These are phyloP conservation scores for cucumber (Cucumis sativus) DNA, from an alignment of 306 rosid species.

Conservation along the genomic window Cucumber_9930_V3 NC_026659.2:3162501-3163000, in stretches of 20 bases:
- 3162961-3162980: slow-evolving; percentile 1
- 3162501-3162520: slow-evolving; percentile 9
- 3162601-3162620: neutral
- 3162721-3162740: too few relatives aligned
- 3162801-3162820: too few relatives aligned
- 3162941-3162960: too few relatives aligned
- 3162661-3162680: slow-evolving; percentile 5
- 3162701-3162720: slow-evolving; percentile 13
- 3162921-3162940: too few relatives aligned
- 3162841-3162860: too few relatives aligned
- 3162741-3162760: too few relatives aligned
- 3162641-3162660: neutral
- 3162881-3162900: too few relatives aligned
- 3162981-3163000: slow-evolving; percentile 16
- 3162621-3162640: slow-evolving; percentile 15
- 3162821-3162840: too few relatives aligned
- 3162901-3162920: too few relatives aligned
- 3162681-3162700: slow-evolving; percentile 22
- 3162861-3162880: too few relatives aligned
- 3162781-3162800: too few relatives aligned
- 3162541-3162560: slow-evolving; percentile 2
- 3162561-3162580: neutral
- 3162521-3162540: neutral
- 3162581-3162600: neutral
- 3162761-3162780: too few relatives aligned